Conservation (phyloP, 192 early-diverging fungal genomes). For the Physocladia obscura region DNA sequence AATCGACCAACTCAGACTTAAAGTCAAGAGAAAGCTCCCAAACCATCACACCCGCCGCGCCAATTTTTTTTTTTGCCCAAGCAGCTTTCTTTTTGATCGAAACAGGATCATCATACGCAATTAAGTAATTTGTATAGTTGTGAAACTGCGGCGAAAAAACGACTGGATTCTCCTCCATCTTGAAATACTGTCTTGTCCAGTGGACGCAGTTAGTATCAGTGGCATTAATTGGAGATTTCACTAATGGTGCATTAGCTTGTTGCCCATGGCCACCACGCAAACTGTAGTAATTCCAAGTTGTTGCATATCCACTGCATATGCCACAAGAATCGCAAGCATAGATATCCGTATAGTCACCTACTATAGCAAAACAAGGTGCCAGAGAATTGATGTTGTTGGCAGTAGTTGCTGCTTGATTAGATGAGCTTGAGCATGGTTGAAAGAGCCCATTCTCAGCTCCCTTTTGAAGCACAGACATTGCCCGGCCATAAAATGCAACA, state of each 20-base stretch:
- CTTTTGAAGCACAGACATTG: conserved; percentile 1
- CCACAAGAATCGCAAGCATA: background rate
- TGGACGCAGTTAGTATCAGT: conserved; percentile 51
- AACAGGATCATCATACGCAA: conserved; percentile 74
- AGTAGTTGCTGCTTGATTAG: background rate
- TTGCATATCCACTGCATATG: background rate
- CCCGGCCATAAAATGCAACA: conserved; percentile 18
- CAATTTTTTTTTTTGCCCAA: conserved; percentile 35
- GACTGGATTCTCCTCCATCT: conserved; percentile 50
- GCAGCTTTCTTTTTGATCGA: conserved; percentile 63
- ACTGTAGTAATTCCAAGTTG: conserved; percentile 61
- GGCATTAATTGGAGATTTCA: background rate
- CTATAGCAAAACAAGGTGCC: background rate
- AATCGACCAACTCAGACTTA: background rate
- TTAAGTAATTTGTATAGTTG: conserved; percentile 55
- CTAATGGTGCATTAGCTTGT: background rate
- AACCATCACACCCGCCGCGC: conserved; percentile 1
- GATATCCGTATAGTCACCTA: conserved; percentile 1
- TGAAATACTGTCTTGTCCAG: conserved; percentile 59
- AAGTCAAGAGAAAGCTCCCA: conserved; percentile 4
- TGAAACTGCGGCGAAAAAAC: conserved; percentile 28
- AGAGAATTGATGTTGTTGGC: background rate
- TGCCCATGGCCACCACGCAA: conserved; percentile 34
- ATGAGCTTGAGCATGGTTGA: background rate
- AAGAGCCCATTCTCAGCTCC: background rate